Conservation (phyloP, 108 stramenopile genomes). For the Nitzschia inconspicua region DNA sequence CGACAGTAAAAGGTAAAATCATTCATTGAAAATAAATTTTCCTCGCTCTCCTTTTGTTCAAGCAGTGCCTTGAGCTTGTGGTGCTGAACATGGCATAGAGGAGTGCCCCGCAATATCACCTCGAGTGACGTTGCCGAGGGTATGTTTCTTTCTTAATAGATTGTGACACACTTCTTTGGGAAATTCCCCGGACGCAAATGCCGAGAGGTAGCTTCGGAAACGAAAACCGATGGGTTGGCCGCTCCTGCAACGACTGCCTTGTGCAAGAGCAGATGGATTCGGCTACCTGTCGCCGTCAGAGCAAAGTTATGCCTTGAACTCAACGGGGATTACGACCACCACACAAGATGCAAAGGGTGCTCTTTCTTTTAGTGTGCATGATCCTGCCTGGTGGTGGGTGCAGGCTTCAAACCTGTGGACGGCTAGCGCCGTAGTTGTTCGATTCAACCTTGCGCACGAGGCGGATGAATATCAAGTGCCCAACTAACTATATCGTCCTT, state of each 20-base stretch:
- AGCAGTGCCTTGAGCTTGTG: slow-evolving; percentile 20
- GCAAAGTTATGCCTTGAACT: slow-evolving; percentile 77
- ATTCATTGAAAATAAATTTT: no score
- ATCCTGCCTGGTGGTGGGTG: slow-evolving; percentile 81
- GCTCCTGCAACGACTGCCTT: slow-evolving; percentile 46
- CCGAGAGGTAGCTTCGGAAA: slow-evolving; percentile 68
- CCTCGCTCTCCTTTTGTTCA: no score
- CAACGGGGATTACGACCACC: slow-evolving; percentile 68
- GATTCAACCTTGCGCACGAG: slow-evolving; percentile 88
- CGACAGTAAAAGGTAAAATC: no score
- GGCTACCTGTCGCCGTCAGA: slow-evolving; percentile 47
- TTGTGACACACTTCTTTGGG: slow-evolving; percentile 62
- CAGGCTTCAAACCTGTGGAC: slow-evolving; percentile 86
- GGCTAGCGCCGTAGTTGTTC: slow-evolving; percentile 83
- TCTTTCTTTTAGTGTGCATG: slow-evolving; percentile 59
- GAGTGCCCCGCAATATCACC: slow-evolving; percentile 53
- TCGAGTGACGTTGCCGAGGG: slow-evolving; percentile 55
- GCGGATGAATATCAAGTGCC: neutral
- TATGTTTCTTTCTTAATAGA: slow-evolving; percentile 4
- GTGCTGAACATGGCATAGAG: slow-evolving; percentile 36
- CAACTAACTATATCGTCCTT: neutral
- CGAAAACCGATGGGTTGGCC: slow-evolving; percentile 42
- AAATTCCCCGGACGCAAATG: slow-evolving; percentile 82
- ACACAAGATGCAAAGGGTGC: slow-evolving; percentile 18
- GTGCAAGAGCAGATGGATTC: slow-evolving; percentile 41